A percentile compares a stretch with the other conserved stretches of the same genome.
Evolutionary conservation across 1,284 basidiomycete species (phyloP).

Genomic region (Leccinum solheimii): DNA sequence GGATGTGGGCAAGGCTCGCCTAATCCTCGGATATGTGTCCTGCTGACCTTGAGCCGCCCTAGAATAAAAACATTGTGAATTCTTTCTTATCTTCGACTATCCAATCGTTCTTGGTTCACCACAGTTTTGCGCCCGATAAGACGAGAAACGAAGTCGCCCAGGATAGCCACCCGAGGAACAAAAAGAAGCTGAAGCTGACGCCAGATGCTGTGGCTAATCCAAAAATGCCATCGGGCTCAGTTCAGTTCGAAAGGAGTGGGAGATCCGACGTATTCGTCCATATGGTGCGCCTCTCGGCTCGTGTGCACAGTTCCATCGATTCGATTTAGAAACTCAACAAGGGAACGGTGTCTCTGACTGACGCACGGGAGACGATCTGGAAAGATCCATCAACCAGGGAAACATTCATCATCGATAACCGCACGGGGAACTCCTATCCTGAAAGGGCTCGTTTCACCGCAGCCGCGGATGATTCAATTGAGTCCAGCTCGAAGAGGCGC

Average conservation of each 20-base stretch:
- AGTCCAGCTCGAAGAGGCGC: constrained; percentile 15
- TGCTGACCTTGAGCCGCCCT: constrained; percentile 12
- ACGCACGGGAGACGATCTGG: constrained; percentile 48
- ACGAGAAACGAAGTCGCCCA: constrained; percentile 17
- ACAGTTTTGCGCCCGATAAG: constrained; percentile 53
- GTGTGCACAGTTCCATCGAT: constrained; percentile 1
- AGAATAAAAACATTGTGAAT: constrained; percentile 53
- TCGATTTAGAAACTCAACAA: constrained; percentile 15
- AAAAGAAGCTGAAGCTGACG: constrained; percentile 38
- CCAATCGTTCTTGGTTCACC: constrained; percentile 62
- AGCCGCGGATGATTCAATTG: constrained; percentile 13
- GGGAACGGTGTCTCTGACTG: constrained; percentile 17
- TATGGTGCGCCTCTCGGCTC: constrained; percentile 22
- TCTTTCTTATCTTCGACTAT: constrained; percentile 60
- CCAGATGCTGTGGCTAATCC: constrained; percentile 13
- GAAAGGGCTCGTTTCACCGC: constrained; percentile 28
- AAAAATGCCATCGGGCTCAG: constrained; percentile 17
- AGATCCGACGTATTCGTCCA: constrained; percentile 9
- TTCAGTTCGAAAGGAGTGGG: constrained; percentile 14
- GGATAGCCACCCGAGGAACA: constrained; percentile 40
- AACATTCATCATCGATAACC: constrained; percentile 65
- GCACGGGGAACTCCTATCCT: constrained; percentile 59
- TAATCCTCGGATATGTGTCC: constrained; percentile 1
- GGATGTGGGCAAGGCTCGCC: constrained; percentile 48
- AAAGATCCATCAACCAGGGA: constrained; percentile 66